Evolutionary conservation across 2,329 filamentous ascomycete genomes (phyloP).

Genomic region (Cordyceps cateniannulata): DNA sequence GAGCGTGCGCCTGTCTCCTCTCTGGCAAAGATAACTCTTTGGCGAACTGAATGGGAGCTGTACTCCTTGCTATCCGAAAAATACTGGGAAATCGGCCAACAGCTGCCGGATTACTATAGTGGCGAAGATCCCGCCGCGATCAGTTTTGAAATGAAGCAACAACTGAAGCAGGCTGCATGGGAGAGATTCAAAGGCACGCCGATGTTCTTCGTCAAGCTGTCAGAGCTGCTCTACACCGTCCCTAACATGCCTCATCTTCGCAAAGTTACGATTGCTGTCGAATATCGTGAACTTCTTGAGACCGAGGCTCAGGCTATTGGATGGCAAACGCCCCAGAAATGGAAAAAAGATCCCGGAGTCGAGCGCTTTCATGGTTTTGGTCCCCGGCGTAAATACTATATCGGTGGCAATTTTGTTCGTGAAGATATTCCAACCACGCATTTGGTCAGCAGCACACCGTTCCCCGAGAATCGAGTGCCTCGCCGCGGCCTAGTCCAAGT

Average conservation of each 20-base stretch:
- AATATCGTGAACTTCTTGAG: conserved; percentile 54
- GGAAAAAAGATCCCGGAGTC: conserved; percentile 52
- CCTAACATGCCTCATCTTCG: conserved; percentile 53
- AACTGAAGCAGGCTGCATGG: conserved; percentile 43
- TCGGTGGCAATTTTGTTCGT: conserved; percentile 47
- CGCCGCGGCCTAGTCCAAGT: conserved; percentile 48
- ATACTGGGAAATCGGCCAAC: conserved; percentile 46
- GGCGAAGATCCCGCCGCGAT: conserved; percentile 37
- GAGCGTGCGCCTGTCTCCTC: conserved; percentile 45
- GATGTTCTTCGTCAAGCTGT: conserved; percentile 58
- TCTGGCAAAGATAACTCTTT: conserved; percentile 52
- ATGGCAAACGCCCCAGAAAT: conserved; percentile 43
- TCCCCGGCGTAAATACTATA: conserved; percentile 51
- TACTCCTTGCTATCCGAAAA: conserved; percentile 47
- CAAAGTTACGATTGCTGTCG: conserved; percentile 47
- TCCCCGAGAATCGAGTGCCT: conserved; percentile 48
- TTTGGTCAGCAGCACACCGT: conserved; percentile 46
- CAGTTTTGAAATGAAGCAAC: conserved; percentile 36
- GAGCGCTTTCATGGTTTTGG: conserved; percentile 46
- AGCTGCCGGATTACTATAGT: conserved; percentile 47
- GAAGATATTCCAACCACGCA: conserved; percentile 44
- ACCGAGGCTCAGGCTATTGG: conserved; percentile 37
- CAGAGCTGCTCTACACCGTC: conserved; percentile 54
- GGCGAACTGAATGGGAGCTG: conserved; percentile 50
- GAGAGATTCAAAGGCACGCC: conserved; percentile 51